phyloP scores from a whole-genome alignment of 2,329 filamentous ascomycete genomes.

The Madurella mycetomatis region DNA sequence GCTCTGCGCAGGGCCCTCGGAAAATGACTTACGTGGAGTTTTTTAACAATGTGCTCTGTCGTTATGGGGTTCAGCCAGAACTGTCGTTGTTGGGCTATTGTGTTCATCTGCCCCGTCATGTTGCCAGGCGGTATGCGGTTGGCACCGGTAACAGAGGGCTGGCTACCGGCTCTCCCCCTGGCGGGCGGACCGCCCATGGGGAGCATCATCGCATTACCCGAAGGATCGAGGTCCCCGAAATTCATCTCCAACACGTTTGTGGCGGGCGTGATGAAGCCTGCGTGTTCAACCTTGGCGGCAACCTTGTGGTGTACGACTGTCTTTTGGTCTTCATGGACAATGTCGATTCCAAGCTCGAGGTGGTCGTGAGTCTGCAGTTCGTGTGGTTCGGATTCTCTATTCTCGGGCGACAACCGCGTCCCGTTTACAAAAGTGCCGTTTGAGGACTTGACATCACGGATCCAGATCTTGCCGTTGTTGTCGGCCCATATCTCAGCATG shows the following conservation, averaged over 20 bases:
- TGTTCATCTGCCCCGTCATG: constrained; percentile 49
- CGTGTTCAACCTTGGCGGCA: constrained; percentile 92
- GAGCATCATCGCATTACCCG: constrained; percentile 68
- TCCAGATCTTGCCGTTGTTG: constrained; percentile 82
- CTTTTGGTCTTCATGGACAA: constrained; percentile 97
- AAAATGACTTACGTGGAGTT: constrained; percentile 62
- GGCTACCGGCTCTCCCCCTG: constrained; percentile 65
- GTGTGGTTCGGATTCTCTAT: constrained; percentile 92
- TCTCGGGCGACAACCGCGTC: constrained; percentile 82
- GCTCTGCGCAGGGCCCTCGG: neutral
- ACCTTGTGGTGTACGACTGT: constrained; percentile 98
- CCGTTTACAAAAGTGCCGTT: constrained; percentile 99
- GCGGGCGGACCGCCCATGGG: constrained; percentile 60
- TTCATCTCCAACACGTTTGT: constrained; percentile 82
- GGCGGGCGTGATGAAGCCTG: constrained; percentile 71
- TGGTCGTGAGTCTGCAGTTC: constrained; percentile 89
- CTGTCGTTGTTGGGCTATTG: constrained; percentile 68
- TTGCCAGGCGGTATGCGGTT: constrained; percentile 56
- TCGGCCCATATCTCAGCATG: constrained; percentile 96
- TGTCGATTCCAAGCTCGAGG: constrained; percentile 93
- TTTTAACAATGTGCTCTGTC: constrained; percentile 91
- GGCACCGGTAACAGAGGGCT: constrained; percentile 58
- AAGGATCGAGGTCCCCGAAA: constrained; percentile 85
- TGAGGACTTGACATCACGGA: constrained; percentile 95
- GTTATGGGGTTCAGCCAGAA: constrained; percentile 87